Conservation (phyloP, 176 grass and related monocot species). For the Puccinellia tenuiflora region DNA sequence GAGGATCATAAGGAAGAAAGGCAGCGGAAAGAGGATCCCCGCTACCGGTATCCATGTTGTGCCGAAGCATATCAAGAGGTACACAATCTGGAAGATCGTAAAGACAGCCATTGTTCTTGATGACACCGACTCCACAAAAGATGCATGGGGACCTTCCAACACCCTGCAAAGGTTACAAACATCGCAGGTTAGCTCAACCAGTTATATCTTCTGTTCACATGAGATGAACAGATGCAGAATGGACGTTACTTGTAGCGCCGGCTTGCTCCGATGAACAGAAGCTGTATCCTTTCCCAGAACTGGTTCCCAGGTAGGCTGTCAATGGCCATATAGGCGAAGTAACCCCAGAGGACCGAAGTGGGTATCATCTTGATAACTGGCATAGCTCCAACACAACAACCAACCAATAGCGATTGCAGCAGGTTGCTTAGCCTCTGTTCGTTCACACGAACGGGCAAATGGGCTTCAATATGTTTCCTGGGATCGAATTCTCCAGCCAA, state of each 20-base stretch:
- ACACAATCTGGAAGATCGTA: slow-evolving; percentile 77
- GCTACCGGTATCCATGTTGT: slow-evolving; percentile 93
- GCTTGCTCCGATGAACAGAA: slow-evolving; percentile 59
- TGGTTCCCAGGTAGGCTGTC: slow-evolving; percentile 95
- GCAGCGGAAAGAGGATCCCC: slow-evolving; percentile 80
- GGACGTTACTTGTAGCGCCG: slow-evolving; percentile 71
- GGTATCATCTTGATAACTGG: slow-evolving; percentile 82
- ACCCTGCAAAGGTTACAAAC: slow-evolving; percentile 42
- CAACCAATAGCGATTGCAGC: slow-evolving; percentile 72
- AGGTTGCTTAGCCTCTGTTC: slow-evolving; percentile 91
- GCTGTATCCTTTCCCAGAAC: slow-evolving; percentile 81
- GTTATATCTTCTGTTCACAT: not conserved
- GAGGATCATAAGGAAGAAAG: slow-evolving; percentile 83
- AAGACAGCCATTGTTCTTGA: slow-evolving; percentile 47
- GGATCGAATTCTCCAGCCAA: slow-evolving; percentile 50
- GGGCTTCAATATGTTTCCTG: slow-evolving; percentile 66
- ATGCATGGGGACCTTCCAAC: slow-evolving; percentile 85
- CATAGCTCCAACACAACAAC: slow-evolving; percentile 74
- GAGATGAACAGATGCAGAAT: not conserved
- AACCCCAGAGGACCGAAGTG: slow-evolving; percentile 84
- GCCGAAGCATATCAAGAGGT: slow-evolving; percentile 81
- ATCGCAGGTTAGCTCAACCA: not conserved
- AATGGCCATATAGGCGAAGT: slow-evolving; percentile 96
- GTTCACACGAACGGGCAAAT: slow-evolving; percentile 87
- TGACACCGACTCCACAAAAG: slow-evolving; percentile 67